Conservation (phyloP, 345 rosid genomes). For the Populus simonii region DNA sequence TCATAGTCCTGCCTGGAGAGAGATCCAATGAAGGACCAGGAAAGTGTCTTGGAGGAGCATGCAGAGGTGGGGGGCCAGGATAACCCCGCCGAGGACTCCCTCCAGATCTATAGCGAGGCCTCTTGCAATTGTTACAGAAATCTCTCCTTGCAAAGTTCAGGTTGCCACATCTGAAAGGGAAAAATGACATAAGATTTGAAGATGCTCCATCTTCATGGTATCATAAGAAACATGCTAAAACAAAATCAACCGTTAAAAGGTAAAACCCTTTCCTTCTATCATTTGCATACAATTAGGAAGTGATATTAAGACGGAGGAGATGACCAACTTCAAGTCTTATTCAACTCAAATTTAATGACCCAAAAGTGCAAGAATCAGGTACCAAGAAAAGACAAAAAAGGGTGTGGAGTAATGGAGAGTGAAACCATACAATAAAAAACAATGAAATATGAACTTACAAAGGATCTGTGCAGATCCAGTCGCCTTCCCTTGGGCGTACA, state of each 20-base stretch:
- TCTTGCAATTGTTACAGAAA: conserved; percentile 69
- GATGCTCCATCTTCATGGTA: not conserved
- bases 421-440: not conserved
- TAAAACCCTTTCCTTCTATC: not conserved
- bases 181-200: conserved; percentile 1
- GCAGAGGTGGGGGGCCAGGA: conserved; percentile 41
- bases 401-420: not conserved
- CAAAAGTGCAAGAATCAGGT: not conserved
- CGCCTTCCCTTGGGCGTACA: conserved; percentile 91
- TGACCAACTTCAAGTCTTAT: not conserved
- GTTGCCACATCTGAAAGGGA: conserved; percentile 59
- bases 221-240: not conserved
- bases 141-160: conserved; percentile 88
- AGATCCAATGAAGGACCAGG: conserved; percentile 57
- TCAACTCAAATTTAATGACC: not conserved
- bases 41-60: conserved; percentile 49
- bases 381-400: not conserved
- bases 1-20: conserved; percentile 60
- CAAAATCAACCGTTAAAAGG: not conserved
- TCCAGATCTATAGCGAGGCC: conserved; percentile 49
- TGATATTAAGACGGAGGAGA: no score
- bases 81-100: conserved; percentile 66
- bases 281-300: not conserved
- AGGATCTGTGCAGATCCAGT: conserved; percentile 75
- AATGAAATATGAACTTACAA: conserved; percentile 39